Percentiles rank a stretch among this genome's conserved stretches.
These are phyloP conservation scores for Suillus subluteus DNA, from an alignment of 768 basidiomycete species.

Conservation along the genomic window DNA sequence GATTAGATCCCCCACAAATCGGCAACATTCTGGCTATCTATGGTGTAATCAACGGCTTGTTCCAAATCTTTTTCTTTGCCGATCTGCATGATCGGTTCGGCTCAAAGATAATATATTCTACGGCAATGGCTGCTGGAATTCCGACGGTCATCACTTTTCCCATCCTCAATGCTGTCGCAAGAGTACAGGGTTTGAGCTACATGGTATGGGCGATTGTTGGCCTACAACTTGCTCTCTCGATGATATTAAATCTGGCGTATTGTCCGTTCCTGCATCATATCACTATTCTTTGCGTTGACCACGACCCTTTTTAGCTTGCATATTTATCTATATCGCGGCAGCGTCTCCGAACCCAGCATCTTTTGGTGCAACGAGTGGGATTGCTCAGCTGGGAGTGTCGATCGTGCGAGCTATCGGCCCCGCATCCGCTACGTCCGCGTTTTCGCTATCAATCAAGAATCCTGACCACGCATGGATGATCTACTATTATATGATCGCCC, in stretches of 20 bases:
- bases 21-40: slow-evolving; percentile 66
- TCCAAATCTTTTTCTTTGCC: slow-evolving; percentile 73
- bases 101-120: slow-evolving; percentile 63
- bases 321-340: slow-evolving; percentile 71
- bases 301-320: slow-evolving; percentile 47
- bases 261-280: slow-evolving; percentile 42
- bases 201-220: slow-evolving; percentile 56
- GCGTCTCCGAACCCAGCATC: slow-evolving; percentile 67
- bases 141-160: slow-evolving; percentile 65
- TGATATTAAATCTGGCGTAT: slow-evolving; percentile 57
- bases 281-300: background rate
- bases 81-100: slow-evolving; percentile 61
- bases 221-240: slow-evolving; percentile 49
- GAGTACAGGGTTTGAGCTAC: slow-evolving; percentile 46
- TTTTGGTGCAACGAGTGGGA: slow-evolving; percentile 71
- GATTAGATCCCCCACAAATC: slow-evolving; percentile 63
- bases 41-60: slow-evolving; percentile 64
- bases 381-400: slow-evolving; percentile 47
- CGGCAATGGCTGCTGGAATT: slow-evolving; percentile 51
- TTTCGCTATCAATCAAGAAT: slow-evolving; percentile 62
- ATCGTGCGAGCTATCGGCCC: slow-evolving; percentile 54
- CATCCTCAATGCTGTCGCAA: slow-evolving; percentile 58
- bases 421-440: slow-evolving; percentile 61
- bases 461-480: slow-evolving; percentile 28
- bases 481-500: slow-evolving; percentile 28